Evolutionary conservation across 345 rosid genomes (phyloP), one percentile per base, ranked within the genome.

Genomic region (Murraya paniculata): DNA sequence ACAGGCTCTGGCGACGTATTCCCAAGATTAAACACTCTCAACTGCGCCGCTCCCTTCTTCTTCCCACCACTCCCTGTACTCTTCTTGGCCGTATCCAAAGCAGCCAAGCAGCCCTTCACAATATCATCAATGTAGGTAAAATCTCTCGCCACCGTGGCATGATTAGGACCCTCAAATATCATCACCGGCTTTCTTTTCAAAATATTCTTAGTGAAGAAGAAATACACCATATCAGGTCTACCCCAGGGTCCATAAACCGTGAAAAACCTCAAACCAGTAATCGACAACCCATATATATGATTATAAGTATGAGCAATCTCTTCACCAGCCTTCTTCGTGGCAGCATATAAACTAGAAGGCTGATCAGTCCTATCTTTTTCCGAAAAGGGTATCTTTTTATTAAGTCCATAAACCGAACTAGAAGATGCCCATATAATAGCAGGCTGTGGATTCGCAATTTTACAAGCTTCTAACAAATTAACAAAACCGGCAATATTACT

Each of bases 371-470:
- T n/a, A 66, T 89, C 84, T 35, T 83, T 85, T 81, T 88, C 91
- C 1, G 88, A 88, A 79, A 88, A 88, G 3, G 91, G 91, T 19
- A 78, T 85, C 41, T 82, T 88, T 18, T 84, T 82, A 78, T 88
- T 88, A 24, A 88, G 78, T 25, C 90, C 91, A 18, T 88, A 88
- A 28, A 88, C 88, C 0, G 91, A 88, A 82, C 91, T 88, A 2
- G 89, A 88, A 25, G 91, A 89, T 2, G 91, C 91, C 90, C 91
- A 89, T 1, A 89, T 83, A 38, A 89, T 81, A 2, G 90, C 83
- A 3, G 88, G 91, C 39, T 89, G 90, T 1, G 90, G 91, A 71
- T 87, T 80, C 3, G 83, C 90, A 0, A 81, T 77, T 45, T 85
- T 86, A 4, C 86, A 85, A 2, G 79, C 86, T 71, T 89, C 91